Base-by-base conservation (phyloP, 1,284 basidiomycete species). In the Earliella scabrosa region DNA sequence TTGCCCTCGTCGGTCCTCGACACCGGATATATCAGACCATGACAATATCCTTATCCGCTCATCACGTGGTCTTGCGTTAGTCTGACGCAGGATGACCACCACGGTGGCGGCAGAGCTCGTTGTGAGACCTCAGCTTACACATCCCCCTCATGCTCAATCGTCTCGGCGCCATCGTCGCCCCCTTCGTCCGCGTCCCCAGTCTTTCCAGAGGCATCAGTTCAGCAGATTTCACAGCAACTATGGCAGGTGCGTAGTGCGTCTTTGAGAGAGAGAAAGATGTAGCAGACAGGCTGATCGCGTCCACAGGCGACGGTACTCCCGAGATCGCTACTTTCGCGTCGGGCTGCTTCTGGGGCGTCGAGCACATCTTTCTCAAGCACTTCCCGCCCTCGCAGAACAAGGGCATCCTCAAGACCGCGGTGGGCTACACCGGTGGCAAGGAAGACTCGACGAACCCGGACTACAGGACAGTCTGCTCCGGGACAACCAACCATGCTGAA, bases 401-500 rank as follows among this genome's bases (percentile, higher is more conserved):
- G 71, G 85, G 87, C 20, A 82, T 89, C 54, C 63, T 93, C 61
- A 86, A 82, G 67, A 90, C 90, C 0, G 70, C 79, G 10, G 91
- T 93, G 0, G 93, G 93, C 1, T 96, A 92, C 71, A 94, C 90
- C 0, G 93, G 93, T 9, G 93, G 93, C 20, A 79, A 82, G 59
- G 75, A 73, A 1, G 72, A 78, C n/a, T 74, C 75, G 14, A 71
- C 64, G 49, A 80, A 85, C 58, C 89, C 90, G 3, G 76, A 76
- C 51, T 98, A 98, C 72, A 74, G 77, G 46, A 76, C 86, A 39
- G 95, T 98, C 18, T 96, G 95, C 73, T 76, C 81, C 6, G 95
- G 95, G 3, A 65, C 74, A 16, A 98, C 97, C 1, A 84, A 89
- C 38, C 95, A 98, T 71, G 97, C 97, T 3, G 97, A 99, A 75